These are phyloP conservation scores for Aphanomyces invadans DNA, from an alignment of 352 stramenopile genomes.

Conservation along the genomic window DNA sequence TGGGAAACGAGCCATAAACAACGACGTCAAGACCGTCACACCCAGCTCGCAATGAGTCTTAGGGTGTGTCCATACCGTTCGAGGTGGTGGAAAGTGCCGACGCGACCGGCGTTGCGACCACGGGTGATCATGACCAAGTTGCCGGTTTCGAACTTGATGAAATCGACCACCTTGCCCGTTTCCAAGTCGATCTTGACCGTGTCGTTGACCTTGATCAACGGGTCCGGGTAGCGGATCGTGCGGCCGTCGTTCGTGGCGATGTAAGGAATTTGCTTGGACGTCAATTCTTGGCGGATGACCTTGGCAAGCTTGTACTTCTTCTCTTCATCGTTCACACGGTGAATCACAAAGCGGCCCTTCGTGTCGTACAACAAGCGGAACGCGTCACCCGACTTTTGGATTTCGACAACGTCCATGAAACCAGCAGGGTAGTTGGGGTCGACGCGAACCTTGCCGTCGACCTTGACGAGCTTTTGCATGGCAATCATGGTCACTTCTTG, in stretches of 20 bases:
- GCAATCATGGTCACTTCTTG: constrained; percentile 98
- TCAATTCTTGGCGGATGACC: constrained; percentile 93
- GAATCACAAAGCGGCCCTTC: constrained; percentile 98
- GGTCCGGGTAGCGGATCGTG: constrained; percentile 98
- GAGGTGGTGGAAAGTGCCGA: constrained; percentile 95
- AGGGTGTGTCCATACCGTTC: constrained; percentile 92
- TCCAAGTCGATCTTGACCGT: constrained; percentile 98
- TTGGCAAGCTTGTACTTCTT: constrained; percentile 99
- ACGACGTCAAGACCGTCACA: constrained; percentile 48
- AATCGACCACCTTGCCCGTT: constrained; percentile 96
- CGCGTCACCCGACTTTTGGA: constrained; percentile 94
- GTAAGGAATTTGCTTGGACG: constrained; percentile 96
- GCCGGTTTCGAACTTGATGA: constrained; percentile 98
- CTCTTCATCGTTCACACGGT: constrained; percentile 94
- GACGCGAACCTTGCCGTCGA: constrained; percentile 95
- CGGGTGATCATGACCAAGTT: constrained; percentile 96
- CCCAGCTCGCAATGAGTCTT: constrained; percentile 82
- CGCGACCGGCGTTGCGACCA: constrained; percentile 95
- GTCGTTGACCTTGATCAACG: constrained; percentile 98
- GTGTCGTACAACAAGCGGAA: constrained; percentile 98
- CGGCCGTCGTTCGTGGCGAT: constrained; percentile 98
- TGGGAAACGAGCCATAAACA: neutral
- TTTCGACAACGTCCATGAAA: constrained; percentile 99
- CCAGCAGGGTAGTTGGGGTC: constrained; percentile 97
- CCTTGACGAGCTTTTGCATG: constrained; percentile 99